Conservation (phyloP, 768 basidiomycete genomes). For the Lactarius sanguifluus region DNA sequence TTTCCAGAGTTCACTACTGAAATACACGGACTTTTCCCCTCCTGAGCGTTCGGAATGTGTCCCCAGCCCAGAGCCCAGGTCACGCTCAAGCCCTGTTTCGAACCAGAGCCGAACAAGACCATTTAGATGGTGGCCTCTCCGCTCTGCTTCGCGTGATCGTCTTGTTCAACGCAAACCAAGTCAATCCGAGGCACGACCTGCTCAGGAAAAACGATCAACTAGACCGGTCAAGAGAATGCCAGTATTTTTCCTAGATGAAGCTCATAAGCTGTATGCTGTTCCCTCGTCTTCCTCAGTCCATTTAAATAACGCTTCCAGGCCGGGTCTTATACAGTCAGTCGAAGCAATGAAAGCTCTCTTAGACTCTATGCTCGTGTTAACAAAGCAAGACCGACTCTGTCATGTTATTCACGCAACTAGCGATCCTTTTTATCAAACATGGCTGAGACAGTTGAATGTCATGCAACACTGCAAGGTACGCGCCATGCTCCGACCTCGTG, state of each 20-base stretch:
- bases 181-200: conserved; percentile 31
- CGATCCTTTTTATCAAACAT: conserved; percentile 83
- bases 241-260: conserved; percentile 83
- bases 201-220: conserved; percentile 38
- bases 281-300: background rate
- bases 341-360: conserved; percentile 84
- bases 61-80: conserved; percentile 10
- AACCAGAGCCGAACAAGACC: conserved; percentile 20
- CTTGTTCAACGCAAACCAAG: conserved; percentile 10
- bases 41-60: conserved; percentile 6
- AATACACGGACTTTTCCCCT: conserved; percentile 36
- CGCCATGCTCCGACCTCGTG: background rate
- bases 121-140: conserved; percentile 24
- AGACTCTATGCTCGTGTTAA: conserved; percentile 83
- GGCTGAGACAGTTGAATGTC: conserved; percentile 75
- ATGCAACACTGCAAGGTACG: conserved; percentile 79
- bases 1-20: conserved; percentile 34
- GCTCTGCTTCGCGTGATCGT: conserved; percentile 22
- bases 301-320: conserved; percentile 41
- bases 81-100: conserved; percentile 10
- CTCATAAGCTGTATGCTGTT: conserved; percentile 69
- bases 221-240: conserved; percentile 64
- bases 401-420: conserved; percentile 82
- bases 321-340: conserved; percentile 69
- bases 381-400: conserved; percentile 83